These are phyloP conservation scores for Zygosaccharomyces sapae DNA, from an alignment of 1,139 yeast genomes.

Conservation along the genomic window DNA sequence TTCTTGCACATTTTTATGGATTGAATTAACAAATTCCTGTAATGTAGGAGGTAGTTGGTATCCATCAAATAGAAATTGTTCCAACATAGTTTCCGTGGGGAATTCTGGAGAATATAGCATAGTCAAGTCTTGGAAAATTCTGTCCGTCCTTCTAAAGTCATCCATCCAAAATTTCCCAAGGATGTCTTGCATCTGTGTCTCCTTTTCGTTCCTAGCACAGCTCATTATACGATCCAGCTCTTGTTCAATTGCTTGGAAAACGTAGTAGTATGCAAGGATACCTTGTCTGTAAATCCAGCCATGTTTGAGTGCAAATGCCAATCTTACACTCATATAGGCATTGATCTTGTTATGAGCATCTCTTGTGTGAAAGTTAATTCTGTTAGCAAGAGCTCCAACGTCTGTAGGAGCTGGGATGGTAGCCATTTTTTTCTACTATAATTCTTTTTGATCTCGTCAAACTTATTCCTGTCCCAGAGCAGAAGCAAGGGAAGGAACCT, in stretches of 20 bases:
- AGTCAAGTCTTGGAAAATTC: slow-evolving; percentile 57
- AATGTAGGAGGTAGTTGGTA: slow-evolving; percentile 49
- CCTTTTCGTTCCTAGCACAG: slow-evolving; percentile 43
- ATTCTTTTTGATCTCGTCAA: slow-evolving; percentile 5
- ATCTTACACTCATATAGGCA: slow-evolving; percentile 62
- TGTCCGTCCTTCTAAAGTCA: slow-evolving; percentile 59
- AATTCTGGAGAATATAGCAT: slow-evolving; percentile 58
- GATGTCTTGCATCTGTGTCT: slow-evolving; percentile 40
- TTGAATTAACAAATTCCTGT: slow-evolving; percentile 58
- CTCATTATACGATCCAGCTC: slow-evolving; percentile 58
- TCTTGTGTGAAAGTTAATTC: slow-evolving; percentile 68
- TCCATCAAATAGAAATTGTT: slow-evolving; percentile 15
- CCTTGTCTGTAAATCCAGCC: slow-evolving; percentile 77
- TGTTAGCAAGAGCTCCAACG: slow-evolving; percentile 74
- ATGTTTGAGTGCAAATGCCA: slow-evolving; percentile 73
- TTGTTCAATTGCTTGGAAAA: slow-evolving; percentile 66
- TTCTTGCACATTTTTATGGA: slow-evolving; percentile 47
- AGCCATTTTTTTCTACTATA: slow-evolving; percentile 8
- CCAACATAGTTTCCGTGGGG: slow-evolving; percentile 49
- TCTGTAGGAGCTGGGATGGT: slow-evolving; percentile 70
- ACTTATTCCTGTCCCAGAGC: neutral
- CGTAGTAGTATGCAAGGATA: slow-evolving; percentile 70
- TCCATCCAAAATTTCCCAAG: slow-evolving; percentile 63
- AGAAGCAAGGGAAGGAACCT: too few species aligned
- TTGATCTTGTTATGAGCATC: slow-evolving; percentile 64